These are phyloP conservation scores for Agaricus sinodeliciosus DNA, from an alignment of 768 basidiomycete genomes.

Conservation along the genomic window DNA sequence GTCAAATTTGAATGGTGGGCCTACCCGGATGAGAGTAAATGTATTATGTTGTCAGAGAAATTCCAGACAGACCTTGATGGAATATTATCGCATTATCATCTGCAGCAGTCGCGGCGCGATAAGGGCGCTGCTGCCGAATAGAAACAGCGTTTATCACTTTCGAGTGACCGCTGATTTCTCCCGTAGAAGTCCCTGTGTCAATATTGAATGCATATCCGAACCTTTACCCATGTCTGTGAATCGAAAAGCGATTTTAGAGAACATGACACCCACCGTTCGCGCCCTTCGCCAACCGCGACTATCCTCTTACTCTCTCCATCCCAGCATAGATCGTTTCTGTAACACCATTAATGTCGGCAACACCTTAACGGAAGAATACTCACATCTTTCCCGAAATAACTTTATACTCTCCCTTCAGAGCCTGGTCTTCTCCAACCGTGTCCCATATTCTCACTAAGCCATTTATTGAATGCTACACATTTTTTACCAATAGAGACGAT, in stretches of 20 bases:
- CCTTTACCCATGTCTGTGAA: constrained; percentile 28
- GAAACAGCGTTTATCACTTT: constrained; percentile 89
- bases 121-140: constrained; percentile 85
- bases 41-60: not conserved
- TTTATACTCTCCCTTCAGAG: constrained; percentile 75
- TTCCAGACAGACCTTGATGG: constrained; percentile 52
- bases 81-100: constrained; percentile 82
- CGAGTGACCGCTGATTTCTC: constrained; percentile 84
- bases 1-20: constrained; percentile 85
- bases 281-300: constrained; percentile 88
- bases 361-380: constrained; percentile 17
- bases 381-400: constrained; percentile 71
- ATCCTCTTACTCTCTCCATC: constrained; percentile 96
- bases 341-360: not conserved
- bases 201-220: constrained; percentile 82
- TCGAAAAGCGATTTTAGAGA: not conserved
- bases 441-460: constrained; percentile 86
- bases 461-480: not conserved
- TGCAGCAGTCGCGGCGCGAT: constrained; percentile 81
- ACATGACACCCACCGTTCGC: constrained; percentile 58
- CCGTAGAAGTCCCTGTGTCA: constrained; percentile 78
- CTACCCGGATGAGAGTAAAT: constrained; percentile 23
- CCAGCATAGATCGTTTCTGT: constrained; percentile 91
- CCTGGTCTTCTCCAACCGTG: constrained; percentile 76
- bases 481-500: not conserved